phyloP scores from a whole-genome alignment of 2,329 filamentous ascomycete species.

The Fusarium penzigii region DNA sequence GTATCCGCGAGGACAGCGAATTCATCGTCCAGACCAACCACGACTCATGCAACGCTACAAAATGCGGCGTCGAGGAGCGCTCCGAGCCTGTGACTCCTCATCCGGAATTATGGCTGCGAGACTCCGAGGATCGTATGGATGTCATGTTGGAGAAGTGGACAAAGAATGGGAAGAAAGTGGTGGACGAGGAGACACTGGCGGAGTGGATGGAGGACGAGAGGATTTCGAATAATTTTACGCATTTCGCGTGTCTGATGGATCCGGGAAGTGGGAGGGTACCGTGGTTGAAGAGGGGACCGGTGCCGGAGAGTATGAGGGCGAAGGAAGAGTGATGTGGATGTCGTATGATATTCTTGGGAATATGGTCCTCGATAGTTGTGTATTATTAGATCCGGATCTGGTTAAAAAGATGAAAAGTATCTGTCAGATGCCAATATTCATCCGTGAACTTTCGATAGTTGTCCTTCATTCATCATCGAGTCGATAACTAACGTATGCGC shows the following conservation, averaged over 20 bases:
- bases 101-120: constrained; percentile 9
- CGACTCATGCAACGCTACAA: constrained; percentile 36
- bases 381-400: no score
- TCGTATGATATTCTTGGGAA: background rate
- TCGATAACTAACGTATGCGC: no score
- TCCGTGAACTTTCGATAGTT: no score
- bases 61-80: background rate
- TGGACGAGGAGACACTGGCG: constrained; percentile 34
- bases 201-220: constrained; percentile 53
- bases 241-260: constrained; percentile 61
- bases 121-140: constrained; percentile 10
- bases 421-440: no score
- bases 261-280: constrained; percentile 47
- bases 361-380: no score
- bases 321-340: background rate
- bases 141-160: constrained; percentile 8
- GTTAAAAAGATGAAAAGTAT: no score
- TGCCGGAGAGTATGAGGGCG: background rate
- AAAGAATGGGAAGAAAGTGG: background rate
- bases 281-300: constrained; percentile 29
- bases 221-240: constrained; percentile 57
- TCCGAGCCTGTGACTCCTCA: constrained; percentile 1
- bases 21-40: constrained; percentile 62
- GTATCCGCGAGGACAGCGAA: constrained; percentile 42
- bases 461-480: no score